A percentile compares a stretch with the other conserved stretches of the same genome.
Evolutionary conservation across 208 protist genomes (phyloP).

Genomic region (Trypanosoma lewisi): DNA sequence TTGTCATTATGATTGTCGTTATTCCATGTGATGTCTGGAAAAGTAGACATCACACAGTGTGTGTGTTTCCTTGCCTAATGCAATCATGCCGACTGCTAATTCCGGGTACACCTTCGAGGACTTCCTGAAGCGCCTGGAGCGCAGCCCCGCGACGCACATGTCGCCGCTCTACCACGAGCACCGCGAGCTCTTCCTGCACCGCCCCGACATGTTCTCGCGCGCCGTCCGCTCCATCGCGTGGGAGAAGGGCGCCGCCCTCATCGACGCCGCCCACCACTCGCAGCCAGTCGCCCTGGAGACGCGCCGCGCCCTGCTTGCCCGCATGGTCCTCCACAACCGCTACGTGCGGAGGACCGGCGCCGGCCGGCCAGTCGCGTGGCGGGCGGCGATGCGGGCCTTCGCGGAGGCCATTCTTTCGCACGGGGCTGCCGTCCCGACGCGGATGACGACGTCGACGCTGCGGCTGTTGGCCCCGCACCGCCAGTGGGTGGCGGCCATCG

Average conservation of each 20-base stretch:
- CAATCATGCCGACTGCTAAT: conserved; percentile 45
- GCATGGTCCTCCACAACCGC: conserved; percentile 82
- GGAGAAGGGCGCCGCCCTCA: conserved; percentile 53
- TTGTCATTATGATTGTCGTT: neutral
- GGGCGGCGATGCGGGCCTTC: conserved; percentile 56
- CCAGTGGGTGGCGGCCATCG: conserved; percentile 51
- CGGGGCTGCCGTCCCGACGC: conserved; percentile 54
- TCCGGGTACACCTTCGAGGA: conserved; percentile 81
- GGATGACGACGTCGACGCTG: conserved; percentile 60
- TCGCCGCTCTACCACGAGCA: conserved; percentile 77
- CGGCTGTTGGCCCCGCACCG: conserved; percentile 70
- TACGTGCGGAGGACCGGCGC: conserved; percentile 34
- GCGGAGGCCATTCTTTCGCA: conserved; percentile 65
- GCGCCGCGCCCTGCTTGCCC: conserved; percentile 71
- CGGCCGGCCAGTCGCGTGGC: conserved; percentile 52
- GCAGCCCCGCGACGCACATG: conserved; percentile 70
- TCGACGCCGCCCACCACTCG: conserved; percentile 74
- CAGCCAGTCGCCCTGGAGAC: conserved; percentile 52
- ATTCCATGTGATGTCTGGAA: no score
- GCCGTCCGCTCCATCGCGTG: conserved; percentile 63
- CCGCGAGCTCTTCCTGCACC: conserved; percentile 65
- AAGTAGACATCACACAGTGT: neutral
- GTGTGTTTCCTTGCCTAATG: no score
- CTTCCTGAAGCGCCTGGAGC: conserved; percentile 79
- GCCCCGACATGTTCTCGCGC: conserved; percentile 73